Conservation (phyloP, 495 filamentous ascomycete genomes). For the Wilcoxina mikolae region DNA sequence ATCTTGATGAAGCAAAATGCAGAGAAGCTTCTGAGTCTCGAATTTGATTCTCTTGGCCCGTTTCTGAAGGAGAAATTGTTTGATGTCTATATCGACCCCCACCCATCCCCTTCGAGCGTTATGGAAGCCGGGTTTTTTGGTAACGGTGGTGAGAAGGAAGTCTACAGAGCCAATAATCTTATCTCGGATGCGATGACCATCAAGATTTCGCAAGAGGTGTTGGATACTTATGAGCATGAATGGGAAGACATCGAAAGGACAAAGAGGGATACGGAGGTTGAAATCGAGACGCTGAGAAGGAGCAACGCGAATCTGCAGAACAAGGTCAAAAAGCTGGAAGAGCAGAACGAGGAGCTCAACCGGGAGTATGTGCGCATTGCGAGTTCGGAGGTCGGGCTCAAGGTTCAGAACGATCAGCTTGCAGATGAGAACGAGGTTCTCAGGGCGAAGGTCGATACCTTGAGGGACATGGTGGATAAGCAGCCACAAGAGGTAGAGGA, state of each 20-base stretch:
- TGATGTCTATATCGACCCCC: constrained; percentile 89
- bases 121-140: constrained; percentile 97
- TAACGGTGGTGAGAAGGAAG: constrained; percentile 81
- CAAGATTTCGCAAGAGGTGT: constrained; percentile 62
- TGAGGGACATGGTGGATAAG: constrained; percentile 69
- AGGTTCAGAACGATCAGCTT: constrained; percentile 84
- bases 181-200: constrained; percentile 90
- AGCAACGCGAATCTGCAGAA: constrained; percentile 46
- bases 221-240: constrained; percentile 65
- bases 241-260: constrained; percentile 76
- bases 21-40: constrained; percentile 64
- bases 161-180: constrained; percentile 85
- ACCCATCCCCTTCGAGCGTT: constrained; percentile 71
- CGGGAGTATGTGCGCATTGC: constrained; percentile 85
- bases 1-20: constrained; percentile 92
- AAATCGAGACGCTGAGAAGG: constrained; percentile 61
- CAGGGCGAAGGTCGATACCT: constrained; percentile 63
- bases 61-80: constrained; percentile 91
- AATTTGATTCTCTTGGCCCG: constrained; percentile 71
- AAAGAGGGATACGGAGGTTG: constrained; percentile 67
- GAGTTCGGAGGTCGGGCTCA: constrained; percentile 73
- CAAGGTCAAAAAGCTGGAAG: constrained; percentile 69
- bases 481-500: constrained; percentile 83
- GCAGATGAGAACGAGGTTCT: constrained; percentile 77
- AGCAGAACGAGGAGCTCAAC: constrained; percentile 75